Evolutionary conservation across 495 filamentous ascomycete species (phyloP), one percentile per base, ranked within the genome.

Genomic region (Podospora pseudopauciseta): DNA sequence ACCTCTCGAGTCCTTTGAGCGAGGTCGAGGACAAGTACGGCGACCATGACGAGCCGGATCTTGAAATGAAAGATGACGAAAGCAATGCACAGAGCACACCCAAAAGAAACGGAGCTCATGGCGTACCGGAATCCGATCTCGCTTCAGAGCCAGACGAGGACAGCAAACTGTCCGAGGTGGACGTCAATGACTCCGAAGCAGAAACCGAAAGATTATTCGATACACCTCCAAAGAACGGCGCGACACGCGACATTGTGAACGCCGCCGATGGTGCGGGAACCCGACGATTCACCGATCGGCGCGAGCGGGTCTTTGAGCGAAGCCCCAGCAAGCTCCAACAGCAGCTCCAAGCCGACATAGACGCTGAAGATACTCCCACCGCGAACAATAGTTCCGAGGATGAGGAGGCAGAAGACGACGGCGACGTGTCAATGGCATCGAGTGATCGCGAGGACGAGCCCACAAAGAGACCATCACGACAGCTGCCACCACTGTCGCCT

Each of bases 191-290:
- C 80, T 96, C 95, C n/a, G 95, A 99, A 79, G 95, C 96, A 30
- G 95, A 97, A 81, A 99, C 95, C 7, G 96, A 98, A 80, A 88
- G 96, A 63, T 85, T 98, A 72, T 94, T 96, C 71, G 88, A 91
- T 74, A 94, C 94, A n/a, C 96, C 95, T 23, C 87, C 91, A 66
- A 92, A 94, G 69, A 80, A 82, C 71, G 84, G 84, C 71, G 83
- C 85, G 69, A 83, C 83, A 72, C 86, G 90, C 77, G 89, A 92
- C 60, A 82, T 88, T 7, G 70, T 91, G 20, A 85, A 71, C 55
- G 70, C 74, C 72, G 72, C 77, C 76, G 60, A 78, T 74, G 72
- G 82, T 70, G 72, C 74, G 67, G 72, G 68, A n/a, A 70, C 58
- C 58, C 75, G 74, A 58, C 76, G 74, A 67, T 78, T 79, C 65